These are phyloP conservation scores for Sporopachydermia cereana DNA, from an alignment of 1,139 yeast species.

Conservation along the genomic window DNA sequence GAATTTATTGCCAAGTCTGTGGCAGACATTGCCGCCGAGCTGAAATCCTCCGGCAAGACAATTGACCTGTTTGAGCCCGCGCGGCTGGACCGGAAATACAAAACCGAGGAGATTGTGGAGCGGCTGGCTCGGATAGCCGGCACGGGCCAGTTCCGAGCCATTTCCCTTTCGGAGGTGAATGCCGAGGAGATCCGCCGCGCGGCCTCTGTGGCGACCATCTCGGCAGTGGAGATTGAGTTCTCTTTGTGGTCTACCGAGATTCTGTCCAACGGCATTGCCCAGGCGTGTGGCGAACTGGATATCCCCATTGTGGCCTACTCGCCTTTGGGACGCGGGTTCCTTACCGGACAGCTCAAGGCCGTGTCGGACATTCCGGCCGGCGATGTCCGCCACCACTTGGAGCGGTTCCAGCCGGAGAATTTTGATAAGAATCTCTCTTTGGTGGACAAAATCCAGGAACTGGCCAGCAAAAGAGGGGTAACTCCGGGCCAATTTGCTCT, in stretches of 20 bases:
- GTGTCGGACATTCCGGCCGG: constrained; percentile 36
- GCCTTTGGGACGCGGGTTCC: constrained; percentile 69
- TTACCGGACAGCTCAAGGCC: constrained; percentile 49
- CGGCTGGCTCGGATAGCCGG: constrained; percentile 41
- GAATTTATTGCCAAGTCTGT: constrained; percentile 40
- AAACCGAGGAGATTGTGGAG: constrained; percentile 38
- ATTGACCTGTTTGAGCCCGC: constrained; percentile 56
- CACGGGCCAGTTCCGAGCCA: constrained; percentile 46
- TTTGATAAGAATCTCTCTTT: constrained; percentile 39
- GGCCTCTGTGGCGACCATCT: constrained; percentile 37
- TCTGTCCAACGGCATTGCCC: constrained; percentile 47
- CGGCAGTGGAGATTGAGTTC: constrained; percentile 65
- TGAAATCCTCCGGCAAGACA: constrained; percentile 31
- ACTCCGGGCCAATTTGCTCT: constrained; percentile 60
- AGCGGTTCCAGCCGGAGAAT: constrained; percentile 48
- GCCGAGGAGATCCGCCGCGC: constrained; percentile 50
- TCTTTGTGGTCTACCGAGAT: constrained; percentile 57
- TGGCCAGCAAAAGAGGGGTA: constrained; percentile 35
- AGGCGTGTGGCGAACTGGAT: constrained; percentile 38
- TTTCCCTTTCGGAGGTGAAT: constrained; percentile 60
- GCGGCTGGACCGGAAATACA: constrained; percentile 44
- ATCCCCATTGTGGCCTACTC: constrained; percentile 70
- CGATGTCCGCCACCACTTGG: constrained; percentile 43
- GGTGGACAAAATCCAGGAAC: constrained; percentile 33
- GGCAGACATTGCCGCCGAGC: constrained; percentile 32